Evolutionary conservation across 805 yeast genomes (phyloP).

Genomic region (Starmerella roubikii): DNA sequence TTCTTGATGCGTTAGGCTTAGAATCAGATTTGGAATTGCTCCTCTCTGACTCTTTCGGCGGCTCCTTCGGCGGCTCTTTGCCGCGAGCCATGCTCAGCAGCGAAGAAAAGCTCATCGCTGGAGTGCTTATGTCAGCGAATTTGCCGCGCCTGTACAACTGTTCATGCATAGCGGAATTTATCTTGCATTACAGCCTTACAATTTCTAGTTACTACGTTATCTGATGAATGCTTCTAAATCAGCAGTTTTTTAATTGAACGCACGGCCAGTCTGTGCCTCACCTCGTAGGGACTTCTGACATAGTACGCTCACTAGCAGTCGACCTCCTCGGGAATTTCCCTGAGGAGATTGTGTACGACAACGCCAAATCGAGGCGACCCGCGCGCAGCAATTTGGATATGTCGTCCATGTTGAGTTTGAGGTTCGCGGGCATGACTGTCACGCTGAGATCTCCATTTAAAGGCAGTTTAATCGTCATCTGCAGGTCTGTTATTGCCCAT

Average conservation of each 20-base stretch:
- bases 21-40: neutral
- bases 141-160: too few species aligned
- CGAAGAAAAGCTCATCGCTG: slow-evolving; percentile 14
- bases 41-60: too few species aligned
- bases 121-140: too few species aligned
- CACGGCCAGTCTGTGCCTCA: too few species aligned
- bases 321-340: too few species aligned
- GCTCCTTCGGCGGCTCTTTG: slow-evolving; percentile 7
- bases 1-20: neutral
- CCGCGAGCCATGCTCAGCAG: slow-evolving; percentile 21
- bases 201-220: too few species aligned
- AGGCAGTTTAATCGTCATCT: slow-evolving; percentile 1
- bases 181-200: too few species aligned
- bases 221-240: too few species aligned
- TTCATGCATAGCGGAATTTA: too few species aligned
- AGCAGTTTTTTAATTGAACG: too few species aligned
- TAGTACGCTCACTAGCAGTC: too few species aligned
- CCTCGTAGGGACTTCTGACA: too few species aligned
- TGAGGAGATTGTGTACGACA: slow-evolving; percentile 14
- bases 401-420: slow-evolving; percentile 12
- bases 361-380: slow-evolving; percentile 16
- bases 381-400: slow-evolving; percentile 7
- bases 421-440: slow-evolving; percentile 3
- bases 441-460: slow-evolving; percentile 1
- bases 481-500: slow-evolving; percentile 9